Evolutionary conservation across 1,284 basidiomycete species (phyloP), one percentile per base, ranked within the genome.

Genomic region (Ceratobasidium sp.): DNA sequence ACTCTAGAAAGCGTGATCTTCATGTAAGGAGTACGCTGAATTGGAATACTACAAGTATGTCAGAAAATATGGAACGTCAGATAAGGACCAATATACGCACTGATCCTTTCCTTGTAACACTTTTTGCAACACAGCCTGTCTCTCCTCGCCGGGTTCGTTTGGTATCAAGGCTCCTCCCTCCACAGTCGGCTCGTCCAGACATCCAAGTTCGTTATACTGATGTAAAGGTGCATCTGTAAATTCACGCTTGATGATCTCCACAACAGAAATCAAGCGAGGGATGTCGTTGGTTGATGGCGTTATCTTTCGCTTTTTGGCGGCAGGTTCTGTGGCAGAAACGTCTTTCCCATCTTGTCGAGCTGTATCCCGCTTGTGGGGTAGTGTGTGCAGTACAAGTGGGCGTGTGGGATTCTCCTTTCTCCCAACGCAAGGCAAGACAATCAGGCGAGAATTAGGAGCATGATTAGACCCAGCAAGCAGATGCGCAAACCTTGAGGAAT

Each of bases 211-310:
- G 77, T 93, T 95, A 82, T 95, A 95, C 80, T 96, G 94, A 82
- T 93, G 89, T 59, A 96, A 81, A 4, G 91, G 88, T 37, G 72
- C 68, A n/a, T 74, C 75, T 27, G 73, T 74, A 76, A 92, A 93
- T 79, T 94, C 91, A 41, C 93, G 87, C 81, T 95, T 95, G 78
- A 94, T 88, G 74, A 94, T 93, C 81, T 96, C 94, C 0, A 89
- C 90, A 3, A 94, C 90, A 0, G 90, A 88, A 64, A 95, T 84
- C 8, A 95, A 84, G 0, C 89, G 87, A 0, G 92, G 88, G 6
- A 90, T 87, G 8, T 86, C 84, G 7, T 84, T 81, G 0, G 87
- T 85, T 0, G 85, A 83, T 14, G 82, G 77, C 51, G 77, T 76
- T 29, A 79, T 78, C 49, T 78, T 79, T n/a, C 75, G 74, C 49